Base-by-base conservation (phyloP, 495 filamentous ascomycete genomes). In the Penicillium salamii region DNA sequence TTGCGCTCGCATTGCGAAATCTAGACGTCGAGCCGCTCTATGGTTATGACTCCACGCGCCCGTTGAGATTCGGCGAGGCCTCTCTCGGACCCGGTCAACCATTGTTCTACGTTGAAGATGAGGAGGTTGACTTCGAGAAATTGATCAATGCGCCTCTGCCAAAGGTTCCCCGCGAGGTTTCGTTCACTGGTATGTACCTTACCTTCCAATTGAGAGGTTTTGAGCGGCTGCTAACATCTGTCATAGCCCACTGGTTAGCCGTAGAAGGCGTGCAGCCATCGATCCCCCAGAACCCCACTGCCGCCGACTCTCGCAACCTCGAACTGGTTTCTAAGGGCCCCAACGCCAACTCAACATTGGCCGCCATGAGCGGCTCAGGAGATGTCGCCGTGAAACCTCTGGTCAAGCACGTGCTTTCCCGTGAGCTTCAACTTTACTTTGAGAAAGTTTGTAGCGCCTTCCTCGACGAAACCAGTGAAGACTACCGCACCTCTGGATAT, bases 51-150 rank as follows among this genome's bases (percentile, higher is more conserved):
- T 88, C 90, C 13, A 87, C 85, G 2, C 78, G 92, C 11, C 88
- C 91, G 2, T 70, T 98, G 52, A 79, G 85, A 31, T 98, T 92
- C 59, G 95, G 95, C 20, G 93, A 97, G 69, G 93, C 93, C 2
- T 92, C 87, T 12, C 74, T 98, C 28, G 93, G 93, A 0, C 90
- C 91, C 7, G 90, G 90, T n/a, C 91, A 97, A 66, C 91, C 92
- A 32, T 76, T 98, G 12, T 98, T 88, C 75, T 98, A 98, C 59
- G 87, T 98, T 23, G 95, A 98, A 63, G 93, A 98, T 69, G 93
- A 98, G 59, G 93, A 98, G 73, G 85, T 97, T 23, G 93, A 98
- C 63, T 97, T 98, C 62, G 93, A 98, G 71, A 97, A 97, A 71
- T 70, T 98, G 54, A 97, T 98, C 64, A 98, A 98, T 72, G 88